A percentile compares a stretch with the other conserved stretches of the same genome.
These are phyloP conservation scores for Penicillium waksmanii DNA, from an alignment of 495 filamentous ascomycete genomes.

Conservation along the genomic window DNA sequence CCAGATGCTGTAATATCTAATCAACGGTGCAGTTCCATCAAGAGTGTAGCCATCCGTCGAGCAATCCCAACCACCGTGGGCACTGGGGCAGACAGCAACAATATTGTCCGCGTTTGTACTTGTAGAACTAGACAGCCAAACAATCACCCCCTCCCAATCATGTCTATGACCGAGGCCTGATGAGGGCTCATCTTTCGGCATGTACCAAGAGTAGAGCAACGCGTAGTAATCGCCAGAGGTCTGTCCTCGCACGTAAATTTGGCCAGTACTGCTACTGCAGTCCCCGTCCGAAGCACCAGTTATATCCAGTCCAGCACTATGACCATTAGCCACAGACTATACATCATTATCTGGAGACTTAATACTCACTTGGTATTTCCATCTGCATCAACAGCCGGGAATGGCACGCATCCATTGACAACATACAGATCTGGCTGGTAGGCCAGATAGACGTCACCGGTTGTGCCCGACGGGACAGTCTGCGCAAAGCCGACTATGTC, in stretches of 20 bases:
- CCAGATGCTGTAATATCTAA: conserved; percentile 53
- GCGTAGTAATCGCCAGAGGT: conserved; percentile 39
- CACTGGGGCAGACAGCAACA: conserved; percentile 53
- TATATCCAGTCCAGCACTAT: conserved; percentile 43
- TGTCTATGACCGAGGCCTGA: conserved; percentile 51
- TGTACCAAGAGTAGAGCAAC: conserved; percentile 60
- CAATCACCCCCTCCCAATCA: conserved; percentile 56
- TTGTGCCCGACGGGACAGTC: conserved; percentile 47
- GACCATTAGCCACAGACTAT: conserved; percentile 1
- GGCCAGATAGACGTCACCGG: conserved; percentile 47
- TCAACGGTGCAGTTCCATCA: conserved; percentile 42
- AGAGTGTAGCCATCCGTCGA: conserved; percentile 43
- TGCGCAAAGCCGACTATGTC: conserved; percentile 50
- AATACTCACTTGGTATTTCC: conserved; percentile 52
- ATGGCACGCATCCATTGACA: conserved; percentile 57
- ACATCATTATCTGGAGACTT: not conserved
- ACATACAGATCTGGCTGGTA: conserved; percentile 57
- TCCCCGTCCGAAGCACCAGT: conserved; percentile 41
- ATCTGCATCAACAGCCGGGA: conserved; percentile 53
- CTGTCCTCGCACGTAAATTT: conserved; percentile 52
- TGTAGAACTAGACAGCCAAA: conserved; percentile 44
- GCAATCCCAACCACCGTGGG: conserved; percentile 56
- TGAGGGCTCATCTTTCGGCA: conserved; percentile 51
- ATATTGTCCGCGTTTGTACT: conserved; percentile 47
- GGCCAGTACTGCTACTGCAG: conserved; percentile 50